A percentile compares a stretch with the other conserved stretches of the same genome.
Evolutionary conservation across 2,329 filamentous ascomycete genomes (phyloP).

Genomic region (Penicillium nordicum): DNA sequence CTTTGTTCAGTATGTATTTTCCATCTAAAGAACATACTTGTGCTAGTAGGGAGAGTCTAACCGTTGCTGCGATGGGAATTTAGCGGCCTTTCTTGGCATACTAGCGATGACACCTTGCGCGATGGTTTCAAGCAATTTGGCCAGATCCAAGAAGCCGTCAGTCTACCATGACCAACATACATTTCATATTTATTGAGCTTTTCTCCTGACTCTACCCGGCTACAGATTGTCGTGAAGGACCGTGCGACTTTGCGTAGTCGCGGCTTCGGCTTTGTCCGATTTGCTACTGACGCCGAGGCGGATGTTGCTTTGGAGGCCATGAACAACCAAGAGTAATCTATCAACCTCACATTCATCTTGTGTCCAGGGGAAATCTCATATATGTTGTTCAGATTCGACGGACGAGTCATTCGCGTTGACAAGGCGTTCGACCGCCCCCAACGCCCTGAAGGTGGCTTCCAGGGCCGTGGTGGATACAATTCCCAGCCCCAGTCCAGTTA

Average conservation of each 20-base stretch:
- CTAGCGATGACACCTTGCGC: conserved; percentile 80
- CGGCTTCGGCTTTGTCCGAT: conserved; percentile 96
- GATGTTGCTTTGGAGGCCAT: conserved; percentile 42
- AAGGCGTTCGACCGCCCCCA: conserved; percentile 80
- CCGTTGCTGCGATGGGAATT: not conserved
- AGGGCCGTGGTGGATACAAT: conserved; percentile 47
- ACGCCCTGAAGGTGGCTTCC: conserved; percentile 51
- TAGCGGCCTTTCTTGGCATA: conserved; percentile 98
- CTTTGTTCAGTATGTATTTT: conserved; percentile 76
- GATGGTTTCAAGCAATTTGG: conserved; percentile 93
- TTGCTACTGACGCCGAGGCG: conserved; percentile 51
- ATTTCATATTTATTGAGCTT: not conserved
- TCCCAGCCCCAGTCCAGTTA: conserved; percentile 35
- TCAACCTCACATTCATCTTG: conserved; percentile 18
- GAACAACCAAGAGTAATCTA: conserved; percentile 65
- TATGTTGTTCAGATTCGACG: conserved; percentile 69
- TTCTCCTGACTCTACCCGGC: conserved; percentile 19
- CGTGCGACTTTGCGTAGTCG: conserved; percentile 94
- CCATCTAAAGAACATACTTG: not conserved
- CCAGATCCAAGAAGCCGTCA: conserved; percentile 87
- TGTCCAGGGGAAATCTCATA: conserved; percentile 17
- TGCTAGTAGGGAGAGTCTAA: not conserved
- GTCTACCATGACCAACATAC: conserved; percentile 40
- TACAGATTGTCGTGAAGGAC: conserved; percentile 93
- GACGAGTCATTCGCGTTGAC: conserved; percentile 90